Evolutionary conservation across 306 rosid genomes (phyloP).

Genomic region (Cicer pinnatifidum): DNA sequence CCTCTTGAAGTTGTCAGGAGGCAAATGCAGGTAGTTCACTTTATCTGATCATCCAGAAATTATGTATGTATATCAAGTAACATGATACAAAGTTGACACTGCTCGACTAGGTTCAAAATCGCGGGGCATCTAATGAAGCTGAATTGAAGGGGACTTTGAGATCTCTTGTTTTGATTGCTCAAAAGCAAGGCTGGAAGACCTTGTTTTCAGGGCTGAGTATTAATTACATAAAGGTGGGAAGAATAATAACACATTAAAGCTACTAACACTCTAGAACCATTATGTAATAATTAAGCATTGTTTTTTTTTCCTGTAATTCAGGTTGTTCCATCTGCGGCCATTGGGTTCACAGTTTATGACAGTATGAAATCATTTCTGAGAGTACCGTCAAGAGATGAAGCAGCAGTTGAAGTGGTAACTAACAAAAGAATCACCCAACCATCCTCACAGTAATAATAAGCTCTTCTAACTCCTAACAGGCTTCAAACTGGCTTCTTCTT

Average conservation of each 20-base stretch:
- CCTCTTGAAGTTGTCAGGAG: conserved; percentile 98
- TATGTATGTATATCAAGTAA: conserved; percentile 30
- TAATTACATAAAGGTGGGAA: conserved; percentile 83
- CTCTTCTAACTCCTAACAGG: conserved; percentile 38
- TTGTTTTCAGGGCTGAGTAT: conserved; percentile 96
- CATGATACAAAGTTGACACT: conserved; percentile 21
- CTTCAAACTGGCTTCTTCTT: conserved; percentile 44
- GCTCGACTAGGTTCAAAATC: conserved; percentile 73
- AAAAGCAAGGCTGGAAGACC: conserved; percentile 83
- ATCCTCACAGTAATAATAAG: conserved; percentile 49
- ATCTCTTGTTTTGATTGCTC: conserved; percentile 71
- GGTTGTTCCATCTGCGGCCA: conserved; percentile 97
- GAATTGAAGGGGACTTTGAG: conserved; percentile 79
- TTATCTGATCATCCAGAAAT: conserved; percentile 26
- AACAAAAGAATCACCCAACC: conserved; percentile 55
- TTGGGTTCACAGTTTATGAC: conserved; percentile 96
- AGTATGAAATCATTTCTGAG: conserved; percentile 66
- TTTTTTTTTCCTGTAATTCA: conserved; percentile 46
- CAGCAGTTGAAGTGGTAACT: conserved; percentile 60
- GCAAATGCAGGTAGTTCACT: conserved; percentile 87
- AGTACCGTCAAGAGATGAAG: conserved; percentile 89
- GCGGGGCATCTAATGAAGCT: conserved; percentile 53
- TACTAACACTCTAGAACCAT: conserved; percentile 2
- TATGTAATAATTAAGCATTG: conserved; percentile 40
- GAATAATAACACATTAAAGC: conserved; percentile 25